Percentiles rank a stretch among this genome's conserved stretches.
Evolutionary conservation across 257 asterid species (phyloP).

Genomic region (Parsonsia alboflavescens): DNA sequence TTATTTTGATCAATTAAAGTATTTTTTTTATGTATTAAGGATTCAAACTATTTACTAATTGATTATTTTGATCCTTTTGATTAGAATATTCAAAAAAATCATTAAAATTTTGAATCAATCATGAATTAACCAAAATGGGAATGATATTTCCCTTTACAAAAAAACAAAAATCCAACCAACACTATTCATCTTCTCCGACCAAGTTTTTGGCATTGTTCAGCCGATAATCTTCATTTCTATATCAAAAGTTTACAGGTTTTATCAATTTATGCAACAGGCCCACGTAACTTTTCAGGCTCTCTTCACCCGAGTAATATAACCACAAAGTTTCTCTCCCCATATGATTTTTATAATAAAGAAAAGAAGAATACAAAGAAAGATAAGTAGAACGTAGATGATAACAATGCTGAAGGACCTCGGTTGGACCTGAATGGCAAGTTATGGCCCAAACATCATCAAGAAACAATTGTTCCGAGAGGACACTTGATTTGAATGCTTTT

Average conservation of each 20-base stretch:
- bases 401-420: conserved; percentile 25
- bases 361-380: conserved; percentile 21
- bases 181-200: no score
- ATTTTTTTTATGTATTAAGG: no score
- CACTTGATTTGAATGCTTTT: conserved; percentile 86
- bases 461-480: conserved; percentile 42
- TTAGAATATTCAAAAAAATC: no score
- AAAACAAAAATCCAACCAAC: no score
- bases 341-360: conserved; percentile 36
- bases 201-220: no score
- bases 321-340: conserved; percentile 86
- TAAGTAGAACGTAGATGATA: conserved; percentile 24
- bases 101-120: no score
- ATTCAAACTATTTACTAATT: no score
- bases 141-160: no score
- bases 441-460: conserved; percentile 42
- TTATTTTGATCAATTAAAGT: no score
- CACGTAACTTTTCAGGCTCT: conserved; percentile 84
- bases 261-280: conserved; percentile 55
- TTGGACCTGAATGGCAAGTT: conserved; percentile 40
- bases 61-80: no score
- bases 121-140: no score
- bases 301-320: conserved; percentile 76
- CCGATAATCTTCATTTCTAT: no score
- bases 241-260: conserved; percentile 11